phyloP scores from a whole-genome alignment of 2,329 filamentous ascomycete species.

The Ophiocordyceps robertsii region DNA sequence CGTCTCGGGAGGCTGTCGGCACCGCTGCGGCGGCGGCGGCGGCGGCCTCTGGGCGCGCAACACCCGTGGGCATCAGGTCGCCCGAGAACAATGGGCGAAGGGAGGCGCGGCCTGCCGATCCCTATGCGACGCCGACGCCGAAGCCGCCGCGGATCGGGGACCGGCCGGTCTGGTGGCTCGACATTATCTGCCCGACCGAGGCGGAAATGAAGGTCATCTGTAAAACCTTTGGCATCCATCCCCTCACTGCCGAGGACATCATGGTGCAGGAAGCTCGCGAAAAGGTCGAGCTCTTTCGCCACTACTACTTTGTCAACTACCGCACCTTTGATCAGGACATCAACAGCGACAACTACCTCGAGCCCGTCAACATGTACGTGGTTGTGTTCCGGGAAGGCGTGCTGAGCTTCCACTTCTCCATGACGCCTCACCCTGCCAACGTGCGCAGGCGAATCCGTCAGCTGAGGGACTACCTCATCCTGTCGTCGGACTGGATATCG shows the following conservation, averaged over 20 bases:
- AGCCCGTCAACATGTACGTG: conserved; percentile 95
- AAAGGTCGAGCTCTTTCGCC: conserved; percentile 92
- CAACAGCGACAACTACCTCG: conserved; percentile 77
- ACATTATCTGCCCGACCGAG: conserved; percentile 82
- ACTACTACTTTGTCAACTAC: conserved; percentile 99
- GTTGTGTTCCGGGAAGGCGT: conserved; percentile 94
- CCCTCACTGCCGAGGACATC: conserved; percentile 89
- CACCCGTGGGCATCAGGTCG: conserved; percentile 30
- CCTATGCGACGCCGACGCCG: conserved; percentile 11
- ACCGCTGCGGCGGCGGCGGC: conserved; percentile 4
- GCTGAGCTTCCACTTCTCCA: conserved; percentile 92
- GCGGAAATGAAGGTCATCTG: conserved; percentile 89
- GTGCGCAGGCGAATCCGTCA: conserved; percentile 89
- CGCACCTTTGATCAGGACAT: conserved; percentile 93
- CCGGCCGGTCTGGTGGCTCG: conserved; percentile 91
- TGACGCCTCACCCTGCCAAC: conserved; percentile 91
- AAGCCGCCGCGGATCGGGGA: conserved; percentile 55
- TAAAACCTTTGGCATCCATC: conserved; percentile 91
- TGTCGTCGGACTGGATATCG: conserved; percentile 95
- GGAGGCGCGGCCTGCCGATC: conserved; percentile 6
- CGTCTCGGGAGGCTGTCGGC: conserved; percentile 12
- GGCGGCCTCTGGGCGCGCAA: conserved; percentile 29
- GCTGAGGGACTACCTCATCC: conserved; percentile 80
- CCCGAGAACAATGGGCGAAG: conserved; percentile 13
- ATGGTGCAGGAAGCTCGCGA: conserved; percentile 95